Conservation (phyloP, 805 yeast genomes). For the Yarrowia sp. region DNA sequence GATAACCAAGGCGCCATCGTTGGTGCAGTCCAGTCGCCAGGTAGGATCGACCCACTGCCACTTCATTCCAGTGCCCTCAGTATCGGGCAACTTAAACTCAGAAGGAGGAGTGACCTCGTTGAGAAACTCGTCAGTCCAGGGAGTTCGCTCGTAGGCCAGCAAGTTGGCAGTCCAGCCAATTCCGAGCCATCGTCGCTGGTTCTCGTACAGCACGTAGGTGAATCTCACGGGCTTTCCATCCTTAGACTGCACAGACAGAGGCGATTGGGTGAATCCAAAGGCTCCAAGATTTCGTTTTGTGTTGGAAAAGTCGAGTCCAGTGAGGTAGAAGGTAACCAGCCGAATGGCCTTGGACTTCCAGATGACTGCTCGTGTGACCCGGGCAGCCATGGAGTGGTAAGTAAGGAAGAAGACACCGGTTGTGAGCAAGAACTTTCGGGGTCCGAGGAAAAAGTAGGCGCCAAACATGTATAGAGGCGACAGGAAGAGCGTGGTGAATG, state of each 20-base stretch:
- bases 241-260: conserved; percentile 34
- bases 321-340: conserved; percentile 68
- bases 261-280: conserved; percentile 30
- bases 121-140: conserved; percentile 96
- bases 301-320: conserved; percentile 71
- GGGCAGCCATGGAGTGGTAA: conserved; percentile 81
- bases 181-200: conserved; percentile 96
- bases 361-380: conserved; percentile 74
- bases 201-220: conserved; percentile 89
- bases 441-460: conserved; percentile 64
- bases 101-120: conserved; percentile 81
- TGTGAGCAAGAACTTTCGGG: conserved; percentile 59
- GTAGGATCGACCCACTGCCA: conserved; percentile 96
- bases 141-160: conserved; percentile 85
- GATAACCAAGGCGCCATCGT: conserved; percentile 77
- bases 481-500: conserved; percentile 78
- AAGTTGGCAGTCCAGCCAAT: conserved; percentile 96
- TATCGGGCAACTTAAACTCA: conserved; percentile 73
- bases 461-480: conserved; percentile 79
- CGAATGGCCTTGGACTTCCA: conserved; percentile 81
- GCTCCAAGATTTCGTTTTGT: conserved; percentile 42
- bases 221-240: conserved; percentile 61
- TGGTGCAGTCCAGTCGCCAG: conserved; percentile 87
- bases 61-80: conserved; percentile 60
- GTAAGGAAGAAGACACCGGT: conserved; percentile 62